Percentiles rank a stretch among this genome's conserved stretches.
Evolutionary conservation across 2,329 filamentous ascomycete species (phyloP).

Genomic region (Colletotrichum chlorophyti): DNA sequence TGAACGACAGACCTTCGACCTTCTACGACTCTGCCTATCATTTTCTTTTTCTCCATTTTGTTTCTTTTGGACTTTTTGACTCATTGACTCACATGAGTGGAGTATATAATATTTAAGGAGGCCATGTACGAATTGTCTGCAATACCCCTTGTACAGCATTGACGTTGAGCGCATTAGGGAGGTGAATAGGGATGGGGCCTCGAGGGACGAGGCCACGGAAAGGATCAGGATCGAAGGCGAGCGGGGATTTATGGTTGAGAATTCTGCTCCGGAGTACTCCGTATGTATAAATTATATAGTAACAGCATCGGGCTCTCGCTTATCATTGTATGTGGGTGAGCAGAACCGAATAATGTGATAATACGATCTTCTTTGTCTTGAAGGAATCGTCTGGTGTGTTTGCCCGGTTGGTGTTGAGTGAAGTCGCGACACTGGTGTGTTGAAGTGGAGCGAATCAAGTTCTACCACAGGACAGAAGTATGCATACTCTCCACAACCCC

Average conservation of each 20-base stretch:
- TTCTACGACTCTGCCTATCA: slow-evolving; percentile 1
- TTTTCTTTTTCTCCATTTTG: slow-evolving; percentile 3
- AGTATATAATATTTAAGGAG: not conserved
- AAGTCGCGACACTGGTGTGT: too few species aligned
- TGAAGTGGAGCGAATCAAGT: too few species aligned
- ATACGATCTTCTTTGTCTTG: slow-evolving; percentile 28
- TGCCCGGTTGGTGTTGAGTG: too few species aligned
- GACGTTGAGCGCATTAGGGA: slow-evolving; percentile 8
- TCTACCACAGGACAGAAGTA: too few species aligned
- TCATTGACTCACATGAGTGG: not conserved
- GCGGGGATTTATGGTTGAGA: not conserved
- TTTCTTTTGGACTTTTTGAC: too few species aligned
- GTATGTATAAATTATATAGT: slow-evolving; percentile 15
- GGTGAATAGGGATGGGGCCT: slow-evolving; percentile 6
- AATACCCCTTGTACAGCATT: slow-evolving; percentile 9
- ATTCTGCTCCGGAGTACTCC: not conserved
- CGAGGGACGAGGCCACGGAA: slow-evolving; percentile 4
- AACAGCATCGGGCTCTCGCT: not conserved
- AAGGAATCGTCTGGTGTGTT: too few species aligned
- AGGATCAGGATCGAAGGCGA: not conserved
- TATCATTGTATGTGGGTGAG: not conserved
- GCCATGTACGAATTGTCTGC: slow-evolving; percentile 8
- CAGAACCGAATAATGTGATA: slow-evolving; percentile 23
- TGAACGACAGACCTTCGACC: slow-evolving; percentile 1
- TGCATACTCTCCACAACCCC: too few species aligned